Conservation (phyloP, 805 yeast species). For the Candida vartiovaarae region DNA sequence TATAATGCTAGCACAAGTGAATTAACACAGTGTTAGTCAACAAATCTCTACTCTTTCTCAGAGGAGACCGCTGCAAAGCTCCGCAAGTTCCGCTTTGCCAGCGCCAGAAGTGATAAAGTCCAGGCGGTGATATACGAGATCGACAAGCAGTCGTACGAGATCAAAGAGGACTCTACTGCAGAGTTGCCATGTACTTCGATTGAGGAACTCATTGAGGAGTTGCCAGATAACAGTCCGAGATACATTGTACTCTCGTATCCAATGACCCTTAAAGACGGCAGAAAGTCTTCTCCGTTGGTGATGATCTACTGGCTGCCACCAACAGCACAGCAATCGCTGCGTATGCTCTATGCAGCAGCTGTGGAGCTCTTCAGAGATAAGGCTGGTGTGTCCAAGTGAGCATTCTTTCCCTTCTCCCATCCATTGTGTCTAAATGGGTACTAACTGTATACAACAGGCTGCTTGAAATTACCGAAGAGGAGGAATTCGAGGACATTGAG, state of each 20-base stretch:
- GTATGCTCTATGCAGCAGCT: constrained; percentile 91
- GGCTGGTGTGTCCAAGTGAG: constrained; percentile 27
- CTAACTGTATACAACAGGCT: constrained; percentile 32
- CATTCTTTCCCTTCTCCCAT: too few species aligned
- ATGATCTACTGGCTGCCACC: constrained; percentile 85
- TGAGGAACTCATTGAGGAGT: constrained; percentile 61
- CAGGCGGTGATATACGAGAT: constrained; percentile 63
- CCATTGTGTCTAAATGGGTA: neutral
- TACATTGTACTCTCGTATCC: constrained; percentile 76
- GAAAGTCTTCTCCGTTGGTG: constrained; percentile 67
- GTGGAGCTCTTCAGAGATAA: constrained; percentile 71
- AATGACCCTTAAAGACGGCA: constrained; percentile 58
- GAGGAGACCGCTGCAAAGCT: constrained; percentile 52
- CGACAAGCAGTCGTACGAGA: constrained; percentile 47
- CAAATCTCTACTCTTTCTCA: constrained; percentile 54
- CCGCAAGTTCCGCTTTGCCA: constrained; percentile 66
- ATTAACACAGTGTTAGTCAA: constrained; percentile 25
- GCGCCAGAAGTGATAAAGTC: constrained; percentile 54
- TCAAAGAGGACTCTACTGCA: constrained; percentile 37
- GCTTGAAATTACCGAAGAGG: constrained; percentile 58
- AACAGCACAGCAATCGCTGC: constrained; percentile 71
- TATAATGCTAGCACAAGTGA: neutral
- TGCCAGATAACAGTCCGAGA: constrained; percentile 80
- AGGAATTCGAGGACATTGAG: constrained; percentile 58
- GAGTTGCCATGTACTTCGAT: constrained; percentile 37